These are phyloP conservation scores for Entomortierella lignicola DNA, from an alignment of 192 early-diverging fungal genomes.

Conservation along the genomic window DNA sequence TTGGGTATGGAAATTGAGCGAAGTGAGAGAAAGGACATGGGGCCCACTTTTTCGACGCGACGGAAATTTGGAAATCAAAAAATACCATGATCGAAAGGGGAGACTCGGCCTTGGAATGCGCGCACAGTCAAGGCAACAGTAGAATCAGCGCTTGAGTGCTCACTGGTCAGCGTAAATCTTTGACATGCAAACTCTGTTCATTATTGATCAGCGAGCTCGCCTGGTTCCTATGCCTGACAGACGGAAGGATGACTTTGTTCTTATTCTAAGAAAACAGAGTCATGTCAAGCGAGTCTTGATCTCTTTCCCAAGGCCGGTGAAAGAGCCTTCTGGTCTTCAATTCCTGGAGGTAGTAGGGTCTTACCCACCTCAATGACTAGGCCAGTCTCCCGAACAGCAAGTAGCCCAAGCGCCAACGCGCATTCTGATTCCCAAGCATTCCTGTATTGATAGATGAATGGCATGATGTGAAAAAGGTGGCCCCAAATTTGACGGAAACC, in stretches of 20 bases:
- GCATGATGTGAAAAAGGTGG: slow-evolving; percentile 38
- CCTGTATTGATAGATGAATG: slow-evolving; percentile 8
- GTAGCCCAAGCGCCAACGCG: slow-evolving; percentile 7
- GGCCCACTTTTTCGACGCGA: slow-evolving; percentile 43
- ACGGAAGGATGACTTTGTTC: slow-evolving; percentile 25
- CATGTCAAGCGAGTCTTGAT: slow-evolving; percentile 53
- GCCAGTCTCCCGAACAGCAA: slow-evolving; percentile 35
- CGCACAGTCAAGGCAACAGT: slow-evolving; percentile 8
- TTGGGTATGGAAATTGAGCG: slow-evolving; percentile 50
- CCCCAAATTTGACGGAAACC: slow-evolving; percentile 54
- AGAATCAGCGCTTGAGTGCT: background rate
- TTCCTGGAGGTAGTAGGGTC: background rate
- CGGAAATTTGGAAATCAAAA: slow-evolving; percentile 31
- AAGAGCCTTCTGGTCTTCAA: slow-evolving; percentile 26
- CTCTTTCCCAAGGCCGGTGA: slow-evolving; percentile 47
- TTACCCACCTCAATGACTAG: background rate
- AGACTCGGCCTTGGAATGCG: slow-evolving; percentile 22
- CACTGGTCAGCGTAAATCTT: background rate
- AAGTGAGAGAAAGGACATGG: slow-evolving; percentile 46
- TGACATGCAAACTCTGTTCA: background rate
- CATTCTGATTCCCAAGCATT: slow-evolving; percentile 20
- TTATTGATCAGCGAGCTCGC: slow-evolving; percentile 1
- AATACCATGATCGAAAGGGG: slow-evolving; percentile 27
- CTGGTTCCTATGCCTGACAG: slow-evolving; percentile 15
- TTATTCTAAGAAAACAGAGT: background rate